Conservation (phyloP, 257 asterid species). For the Verbena officinalis region DNA sequence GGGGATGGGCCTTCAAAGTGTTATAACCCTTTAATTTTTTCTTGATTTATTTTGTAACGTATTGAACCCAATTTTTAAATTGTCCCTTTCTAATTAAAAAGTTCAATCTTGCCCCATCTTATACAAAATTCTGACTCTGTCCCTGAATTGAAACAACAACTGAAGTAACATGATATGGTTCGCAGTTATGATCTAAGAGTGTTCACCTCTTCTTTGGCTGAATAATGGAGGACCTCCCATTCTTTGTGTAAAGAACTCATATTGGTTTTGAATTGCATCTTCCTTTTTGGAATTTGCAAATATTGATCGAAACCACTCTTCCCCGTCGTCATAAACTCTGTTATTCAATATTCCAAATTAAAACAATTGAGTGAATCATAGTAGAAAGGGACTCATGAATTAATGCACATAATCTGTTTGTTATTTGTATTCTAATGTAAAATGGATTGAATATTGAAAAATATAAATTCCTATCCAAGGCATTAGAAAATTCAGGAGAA, state of each 20-base stretch:
- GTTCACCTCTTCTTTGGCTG: slow-evolving; percentile 81
- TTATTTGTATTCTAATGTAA: background rate
- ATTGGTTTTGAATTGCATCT: slow-evolving; percentile 96
- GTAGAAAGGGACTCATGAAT: background rate
- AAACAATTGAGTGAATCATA: background rate
- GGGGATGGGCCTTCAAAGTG: too few species aligned
- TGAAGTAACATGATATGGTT: background rate
- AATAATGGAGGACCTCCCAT: slow-evolving; percentile 98
- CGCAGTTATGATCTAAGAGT: background rate
- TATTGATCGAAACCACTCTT: slow-evolving; percentile 89
- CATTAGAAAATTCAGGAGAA: background rate
- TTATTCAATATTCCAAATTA: slow-evolving; percentile 7
- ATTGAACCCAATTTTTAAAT: too few species aligned
- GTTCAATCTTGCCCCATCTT: too few species aligned
- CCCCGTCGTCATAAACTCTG: slow-evolving; percentile 92
- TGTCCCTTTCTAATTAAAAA: too few species aligned
- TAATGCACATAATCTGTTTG: slow-evolving; percentile 3
- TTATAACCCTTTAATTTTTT: too few species aligned
- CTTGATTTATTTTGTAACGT: too few species aligned
- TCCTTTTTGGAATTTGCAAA: slow-evolving; percentile 83
- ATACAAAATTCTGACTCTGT: too few species aligned
- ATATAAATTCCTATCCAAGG: background rate
- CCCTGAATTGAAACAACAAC: background rate
- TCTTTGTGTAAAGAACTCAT: slow-evolving; percentile 88
- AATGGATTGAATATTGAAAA: too few species aligned